These are phyloP conservation scores for Ogataea henricii DNA, from an alignment of 805 yeast species.

Conservation along the genomic window DNA sequence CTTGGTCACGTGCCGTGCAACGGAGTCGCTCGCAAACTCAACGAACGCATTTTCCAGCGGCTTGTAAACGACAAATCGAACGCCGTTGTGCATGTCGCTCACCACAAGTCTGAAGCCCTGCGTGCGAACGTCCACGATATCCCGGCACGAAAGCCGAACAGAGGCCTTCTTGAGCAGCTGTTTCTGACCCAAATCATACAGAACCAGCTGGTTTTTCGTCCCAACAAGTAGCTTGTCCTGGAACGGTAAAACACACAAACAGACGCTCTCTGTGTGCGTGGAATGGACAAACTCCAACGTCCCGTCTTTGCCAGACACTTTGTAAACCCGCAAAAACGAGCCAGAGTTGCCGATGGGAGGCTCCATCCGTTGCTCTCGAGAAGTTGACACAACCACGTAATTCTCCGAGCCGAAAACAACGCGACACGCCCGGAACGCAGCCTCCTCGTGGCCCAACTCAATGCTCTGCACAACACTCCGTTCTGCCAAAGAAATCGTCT, in stretches of 20 bases:
- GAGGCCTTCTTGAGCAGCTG: conserved; percentile 74
- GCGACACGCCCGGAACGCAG: conserved; percentile 42
- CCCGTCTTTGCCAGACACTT: conserved; percentile 35
- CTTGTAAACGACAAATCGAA: conserved; percentile 57
- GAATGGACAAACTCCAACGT: conserved; percentile 54
- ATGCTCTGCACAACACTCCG: conserved; percentile 42
- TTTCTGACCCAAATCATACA: conserved; percentile 75
- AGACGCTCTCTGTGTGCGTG: conserved; percentile 54
- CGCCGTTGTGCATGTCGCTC: conserved; percentile 73
- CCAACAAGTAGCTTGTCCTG: conserved; percentile 65
- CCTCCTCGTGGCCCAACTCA: conserved; percentile 44
- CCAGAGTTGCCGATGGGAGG: conserved; percentile 31
- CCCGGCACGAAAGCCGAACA: conserved; percentile 43
- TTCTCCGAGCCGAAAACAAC: conserved; percentile 32
- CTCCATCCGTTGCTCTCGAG: conserved; percentile 30
- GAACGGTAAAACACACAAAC: conserved; percentile 54
- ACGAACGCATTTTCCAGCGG: conserved; percentile 49
- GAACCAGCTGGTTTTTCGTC: conserved; percentile 48
- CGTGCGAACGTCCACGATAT: conserved; percentile 55
- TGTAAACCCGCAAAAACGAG: conserved; percentile 41
- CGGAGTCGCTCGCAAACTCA: conserved; percentile 68
- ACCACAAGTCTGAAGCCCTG: conserved; percentile 62
- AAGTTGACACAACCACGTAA: conserved; percentile 50
- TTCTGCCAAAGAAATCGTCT: conserved; percentile 43
- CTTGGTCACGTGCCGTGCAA: conserved; percentile 66